Base-by-base conservation (phyloP, 164 flowering plant species). In the Cinnamomum micranthum region DNA sequence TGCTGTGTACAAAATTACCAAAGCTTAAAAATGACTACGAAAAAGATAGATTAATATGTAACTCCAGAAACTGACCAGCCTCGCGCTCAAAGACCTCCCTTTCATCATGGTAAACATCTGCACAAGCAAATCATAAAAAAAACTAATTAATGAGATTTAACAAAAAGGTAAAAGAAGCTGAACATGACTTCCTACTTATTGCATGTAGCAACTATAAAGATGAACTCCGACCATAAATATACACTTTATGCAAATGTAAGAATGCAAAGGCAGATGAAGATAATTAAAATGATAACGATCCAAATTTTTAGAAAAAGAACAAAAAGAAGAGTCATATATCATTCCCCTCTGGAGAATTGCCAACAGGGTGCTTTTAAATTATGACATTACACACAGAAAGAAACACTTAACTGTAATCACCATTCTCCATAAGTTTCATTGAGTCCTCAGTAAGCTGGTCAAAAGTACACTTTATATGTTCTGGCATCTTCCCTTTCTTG, bases 361-460 rank as follows among this genome's bases (percentile, higher is more conserved):
- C 47, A 41, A 41, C 47, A 17, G 14, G n/a, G 6, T 55, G 60
- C 59, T 55, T 55, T 55, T 13, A 55, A 35, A 35, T 35, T 28
- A 28, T 28, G 31, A 31, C 35, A 31, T 31, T 7, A 41, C 47
- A 9, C 11, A 9, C 47, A 41, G 47, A 41, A 41, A 41, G 23
- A 31, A 28, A 55, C 68, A 88, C 91, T 87, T 74, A 86, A 92
- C 98, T 81, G 85, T 87, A 90, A 69, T 93, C 98, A 52, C 99
- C 99, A 86, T 91, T 85, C 69, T 92, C 95, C 93, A 95, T 80
- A 75, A 95, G 85, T 84, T 82, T 93, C 91, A 88, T 84, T 15
- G 99, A 88, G 82, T 93, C 93, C 77, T 95, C 99, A 66, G 99
- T 95, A 41, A 95, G 90, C 80, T 93, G 97, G 84, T 95, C 97